These are phyloP conservation scores for Ramaria sp. DNA, from an alignment of 768 basidiomycete species.

Conservation along the genomic window DNA sequence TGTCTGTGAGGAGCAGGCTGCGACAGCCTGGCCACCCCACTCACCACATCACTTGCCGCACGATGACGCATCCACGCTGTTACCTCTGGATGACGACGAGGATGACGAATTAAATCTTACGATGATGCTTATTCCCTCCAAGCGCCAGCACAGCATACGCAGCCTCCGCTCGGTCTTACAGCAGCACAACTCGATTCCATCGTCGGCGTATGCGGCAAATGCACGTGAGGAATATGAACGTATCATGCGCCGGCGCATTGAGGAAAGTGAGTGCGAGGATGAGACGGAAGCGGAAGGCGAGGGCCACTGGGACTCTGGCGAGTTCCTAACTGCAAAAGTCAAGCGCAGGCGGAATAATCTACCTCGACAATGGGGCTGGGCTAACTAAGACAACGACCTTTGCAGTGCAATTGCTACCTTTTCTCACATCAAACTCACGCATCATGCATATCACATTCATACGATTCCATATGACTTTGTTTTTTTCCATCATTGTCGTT, in stretches of 20 bases:
- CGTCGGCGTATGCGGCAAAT: not conserved
- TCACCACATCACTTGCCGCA: not conserved
- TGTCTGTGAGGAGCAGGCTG: slow-evolving; percentile 9
- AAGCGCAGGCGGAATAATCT: not conserved
- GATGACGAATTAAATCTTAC: slow-evolving; percentile 54
- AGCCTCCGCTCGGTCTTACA: slow-evolving; percentile 34
- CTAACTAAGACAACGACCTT: not conserved
- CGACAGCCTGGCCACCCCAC: not conserved
- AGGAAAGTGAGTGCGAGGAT: not conserved
- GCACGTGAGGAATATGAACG: not conserved
- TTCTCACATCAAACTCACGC: too few species aligned
- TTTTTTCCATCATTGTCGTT: too few species aligned
- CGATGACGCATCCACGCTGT: not conserved
- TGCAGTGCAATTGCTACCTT: too few species aligned
- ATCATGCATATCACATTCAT: too few species aligned
- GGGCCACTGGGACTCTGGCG: slow-evolving; percentile 1
- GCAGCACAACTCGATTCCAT: not conserved
- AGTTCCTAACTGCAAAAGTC: not conserved
- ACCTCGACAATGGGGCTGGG: not conserved
- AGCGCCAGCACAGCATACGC: slow-evolving; percentile 62
- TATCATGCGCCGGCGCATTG: not conserved
- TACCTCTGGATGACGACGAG: slow-evolving; percentile 28
- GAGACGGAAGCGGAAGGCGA: not conserved
- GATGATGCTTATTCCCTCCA: slow-evolving; percentile 56
- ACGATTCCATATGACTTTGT: too few species aligned